phyloP scores from a whole-genome alignment of 2,329 filamentous ascomycete species.

The Xylaria sp. region DNA sequence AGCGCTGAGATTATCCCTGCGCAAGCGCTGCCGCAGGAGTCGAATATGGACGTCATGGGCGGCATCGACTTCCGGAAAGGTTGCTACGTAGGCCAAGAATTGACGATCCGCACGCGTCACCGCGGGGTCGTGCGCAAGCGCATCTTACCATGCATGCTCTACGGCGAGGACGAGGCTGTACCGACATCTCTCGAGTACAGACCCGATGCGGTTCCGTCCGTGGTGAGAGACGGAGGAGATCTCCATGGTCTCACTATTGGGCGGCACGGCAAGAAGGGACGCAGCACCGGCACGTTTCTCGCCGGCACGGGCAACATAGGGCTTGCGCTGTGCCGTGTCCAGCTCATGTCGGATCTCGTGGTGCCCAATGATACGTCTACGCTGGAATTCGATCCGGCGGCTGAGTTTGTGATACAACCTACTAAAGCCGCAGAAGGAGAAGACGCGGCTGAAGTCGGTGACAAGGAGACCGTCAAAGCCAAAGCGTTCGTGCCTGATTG shows the following conservation, averaged over 20 bases:
- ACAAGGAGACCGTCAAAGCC: constrained; percentile 59
- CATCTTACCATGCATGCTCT: constrained; percentile 82
- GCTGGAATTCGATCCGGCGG: constrained; percentile 66
- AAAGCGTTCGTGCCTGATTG: constrained; percentile 89
- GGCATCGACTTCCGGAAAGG: constrained; percentile 95
- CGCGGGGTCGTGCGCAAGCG: constrained; percentile 93
- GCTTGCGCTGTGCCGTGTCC: constrained; percentile 84
- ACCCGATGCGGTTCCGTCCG: constrained; percentile 29
- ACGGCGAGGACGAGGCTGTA: constrained; percentile 58
- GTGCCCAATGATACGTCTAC: constrained; percentile 75
- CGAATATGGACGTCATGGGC: constrained; percentile 85
- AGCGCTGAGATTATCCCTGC: constrained; percentile 79
- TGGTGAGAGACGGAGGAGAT: background rate
- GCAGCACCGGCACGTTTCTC: constrained; percentile 84
- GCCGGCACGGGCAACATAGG: constrained; percentile 85
- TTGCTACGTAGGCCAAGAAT: constrained; percentile 95
- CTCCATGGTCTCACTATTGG: constrained; percentile 59
- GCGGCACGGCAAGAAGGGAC: constrained; percentile 65
- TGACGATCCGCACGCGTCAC: constrained; percentile 95
- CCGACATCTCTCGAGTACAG: constrained; percentile 60
- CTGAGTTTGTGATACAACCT: constrained; percentile 69
- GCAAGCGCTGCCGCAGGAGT: constrained; percentile 83
- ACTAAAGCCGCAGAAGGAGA: constrained; percentile 52
- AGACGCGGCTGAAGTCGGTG: constrained; percentile 43
- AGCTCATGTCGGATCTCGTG: constrained; percentile 86